A percentile compares a stretch with the other conserved stretches of the same genome.
Evolutionary conservation across 495 filamentous ascomycete genomes (phyloP).

Genomic region (Trichoderma parareesei): DNA sequence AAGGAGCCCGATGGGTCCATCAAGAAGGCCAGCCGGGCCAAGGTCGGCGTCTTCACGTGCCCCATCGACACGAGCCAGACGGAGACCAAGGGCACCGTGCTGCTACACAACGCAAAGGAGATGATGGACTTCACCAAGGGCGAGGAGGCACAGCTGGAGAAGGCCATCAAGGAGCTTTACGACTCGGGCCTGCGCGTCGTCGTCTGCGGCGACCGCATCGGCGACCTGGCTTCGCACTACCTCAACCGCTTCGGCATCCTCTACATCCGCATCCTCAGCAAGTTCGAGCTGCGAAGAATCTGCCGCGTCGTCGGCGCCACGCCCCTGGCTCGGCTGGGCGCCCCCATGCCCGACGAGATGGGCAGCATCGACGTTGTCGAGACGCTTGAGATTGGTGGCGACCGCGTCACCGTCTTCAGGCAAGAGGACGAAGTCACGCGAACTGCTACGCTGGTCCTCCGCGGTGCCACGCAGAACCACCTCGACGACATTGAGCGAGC

Average conservation of each 20-base stretch:
- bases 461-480: conserved; percentile 95
- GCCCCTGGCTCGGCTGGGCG: conserved; percentile 87
- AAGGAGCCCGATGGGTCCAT: conserved; percentile 82
- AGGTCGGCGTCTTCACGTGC: conserved; percentile 95
- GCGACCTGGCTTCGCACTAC: conserved; percentile 94
- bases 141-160: conserved; percentile 86
- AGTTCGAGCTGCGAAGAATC: conserved; percentile 88
- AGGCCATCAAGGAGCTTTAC: conserved; percentile 86
- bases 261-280: conserved; percentile 94
- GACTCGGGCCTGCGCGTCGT: conserved; percentile 90
- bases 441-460: conserved; percentile 89
- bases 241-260: conserved; percentile 95
- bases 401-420: conserved; percentile 96
- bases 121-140: conserved; percentile 98
- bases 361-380: conserved; percentile 90
- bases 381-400: conserved; percentile 96
- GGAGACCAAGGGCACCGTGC: conserved; percentile 99
- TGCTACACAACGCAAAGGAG: conserved; percentile 94
- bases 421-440: conserved; percentile 89
- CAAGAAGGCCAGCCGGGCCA: conserved; percentile 86
- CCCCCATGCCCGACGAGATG: conserved; percentile 99
- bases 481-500: conserved; percentile 96
- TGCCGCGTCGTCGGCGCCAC: conserved; percentile 97
- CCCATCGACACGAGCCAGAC: conserved; percentile 93
- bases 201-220: conserved; percentile 81